Conservation (phyloP, 169 alveolate genomes). For the Plasmodium sp. region DNA sequence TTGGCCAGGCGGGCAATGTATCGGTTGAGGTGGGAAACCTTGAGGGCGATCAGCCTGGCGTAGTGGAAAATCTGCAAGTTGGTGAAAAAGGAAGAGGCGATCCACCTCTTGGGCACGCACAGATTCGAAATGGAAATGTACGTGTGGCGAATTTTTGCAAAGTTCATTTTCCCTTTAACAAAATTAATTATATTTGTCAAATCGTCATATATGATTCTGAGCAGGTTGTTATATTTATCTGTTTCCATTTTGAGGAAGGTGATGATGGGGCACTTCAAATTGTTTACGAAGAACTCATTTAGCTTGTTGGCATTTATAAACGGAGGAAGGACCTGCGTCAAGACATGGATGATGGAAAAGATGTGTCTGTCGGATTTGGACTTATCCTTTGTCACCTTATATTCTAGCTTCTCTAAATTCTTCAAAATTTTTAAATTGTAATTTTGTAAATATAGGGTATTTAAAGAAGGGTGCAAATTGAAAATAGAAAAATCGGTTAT, state of each 20-base stretch:
- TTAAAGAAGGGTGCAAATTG: constrained; percentile 67
- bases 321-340: constrained; percentile 35
- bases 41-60: constrained; percentile 21
- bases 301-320: constrained; percentile 41
- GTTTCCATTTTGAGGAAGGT: constrained; percentile 68
- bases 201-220: constrained; percentile 53
- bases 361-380: not conserved
- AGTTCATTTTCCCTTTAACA: constrained; percentile 42
- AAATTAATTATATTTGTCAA: constrained; percentile 51
- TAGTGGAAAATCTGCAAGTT: constrained; percentile 45
- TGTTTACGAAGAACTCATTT: constrained; percentile 32
- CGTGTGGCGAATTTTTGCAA: constrained; percentile 3
- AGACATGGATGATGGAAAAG: constrained; percentile 8
- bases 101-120: constrained; percentile 65
- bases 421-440: constrained; percentile 65
- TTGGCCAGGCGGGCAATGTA: constrained; percentile 5
- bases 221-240: constrained; percentile 51
- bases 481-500: constrained; percentile 70
- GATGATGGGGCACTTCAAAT: constrained; percentile 45
- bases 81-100: constrained; percentile 30
- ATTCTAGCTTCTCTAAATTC: constrained; percentile 37
- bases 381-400: constrained; percentile 19
- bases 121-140: constrained; percentile 43
- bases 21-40: constrained; percentile 28
- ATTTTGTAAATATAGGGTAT: constrained; percentile 48